Conservation (phyloP, 208 protist species). For the Leishmania martiniquensis region DNA sequence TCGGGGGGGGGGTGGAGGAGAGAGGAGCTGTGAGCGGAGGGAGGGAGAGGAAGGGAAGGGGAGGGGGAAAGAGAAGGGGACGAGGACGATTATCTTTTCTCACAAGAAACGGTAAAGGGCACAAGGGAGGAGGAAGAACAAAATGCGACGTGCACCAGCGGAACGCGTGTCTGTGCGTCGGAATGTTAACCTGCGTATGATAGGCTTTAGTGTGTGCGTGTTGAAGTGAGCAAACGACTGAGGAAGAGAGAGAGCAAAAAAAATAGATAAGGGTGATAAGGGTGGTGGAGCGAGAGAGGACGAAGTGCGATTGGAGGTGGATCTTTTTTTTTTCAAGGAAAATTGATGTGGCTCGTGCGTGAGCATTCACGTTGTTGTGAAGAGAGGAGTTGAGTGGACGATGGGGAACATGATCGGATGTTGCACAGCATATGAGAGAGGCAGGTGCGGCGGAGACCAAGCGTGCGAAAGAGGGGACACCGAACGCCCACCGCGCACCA, state of each 20-base stretch:
- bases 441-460: too few relatives aligned
- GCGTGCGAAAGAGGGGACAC: too few relatives aligned
- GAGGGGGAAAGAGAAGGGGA: neutral
- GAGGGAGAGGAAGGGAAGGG: neutral
- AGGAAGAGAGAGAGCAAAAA: neutral
- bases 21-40: neutral
- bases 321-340: too few relatives aligned
- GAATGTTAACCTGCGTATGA: neutral
- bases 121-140: neutral
- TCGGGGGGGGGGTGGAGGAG: neutral
- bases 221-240: neutral
- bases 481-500: too few relatives aligned
- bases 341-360: too few relatives aligned
- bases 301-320: too few relatives aligned
- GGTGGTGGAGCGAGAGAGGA: neutral
- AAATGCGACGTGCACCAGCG: neutral
- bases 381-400: too few relatives aligned
- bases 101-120: neutral
- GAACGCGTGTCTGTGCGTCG: neutral
- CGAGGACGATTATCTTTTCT: neutral
- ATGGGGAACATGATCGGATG: too few relatives aligned
- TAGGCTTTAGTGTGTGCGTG: constrained; percentile 1
- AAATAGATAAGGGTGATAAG: too few relatives aligned
- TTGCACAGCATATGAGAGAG: too few relatives aligned
- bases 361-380: too few relatives aligned